Percentiles rank a stretch among this genome's conserved stretches.
phyloP scores from a whole-genome alignment of 345 rosid species.

The Turnera subulata region DNA sequence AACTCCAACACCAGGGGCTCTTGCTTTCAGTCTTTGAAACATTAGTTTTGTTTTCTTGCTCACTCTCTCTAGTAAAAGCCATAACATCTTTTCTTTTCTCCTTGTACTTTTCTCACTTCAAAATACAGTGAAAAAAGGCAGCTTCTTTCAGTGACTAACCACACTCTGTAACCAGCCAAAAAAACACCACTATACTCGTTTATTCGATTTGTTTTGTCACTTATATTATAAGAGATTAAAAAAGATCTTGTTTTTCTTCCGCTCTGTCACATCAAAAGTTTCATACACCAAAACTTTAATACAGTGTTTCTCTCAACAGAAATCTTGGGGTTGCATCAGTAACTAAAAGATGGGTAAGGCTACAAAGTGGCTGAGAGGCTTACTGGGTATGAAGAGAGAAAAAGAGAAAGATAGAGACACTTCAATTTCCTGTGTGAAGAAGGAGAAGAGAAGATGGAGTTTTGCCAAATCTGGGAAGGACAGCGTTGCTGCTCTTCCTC shows the following conservation, averaged over 20 bases:
- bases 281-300: not conserved
- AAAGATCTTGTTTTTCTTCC: not conserved
- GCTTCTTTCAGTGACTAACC: no score
- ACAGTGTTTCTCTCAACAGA: not conserved
- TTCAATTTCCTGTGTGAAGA: conserved; percentile 31
- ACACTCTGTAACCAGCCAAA: not conserved
- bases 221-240: conserved; percentile 11
- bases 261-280: not conserved
- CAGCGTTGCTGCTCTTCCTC: not conserved
- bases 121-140: conserved; percentile 6
- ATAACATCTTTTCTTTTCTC: not conserved
- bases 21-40: conserved; percentile 26
- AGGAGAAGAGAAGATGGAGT: conserved; percentile 49
- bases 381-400: conserved; percentile 57
- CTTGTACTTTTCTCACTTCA: conserved; percentile 7
- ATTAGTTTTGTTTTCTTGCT: conserved; percentile 10
- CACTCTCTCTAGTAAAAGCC: conserved; percentile 6
- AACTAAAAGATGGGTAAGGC: conserved; percentile 53
- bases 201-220: conserved; percentile 10
- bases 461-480: conserved; percentile 34
- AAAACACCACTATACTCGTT: conserved; percentile 5
- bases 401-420: conserved; percentile 21
- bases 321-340: no score
- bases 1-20: conserved; percentile 2
- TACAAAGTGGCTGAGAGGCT: conserved; percentile 64